Percentiles rank a stretch among this genome's conserved stretches.
Evolutionary conservation across 495 filamentous ascomycete species (phyloP).

Genomic region (Penicillium pulvis): DNA sequence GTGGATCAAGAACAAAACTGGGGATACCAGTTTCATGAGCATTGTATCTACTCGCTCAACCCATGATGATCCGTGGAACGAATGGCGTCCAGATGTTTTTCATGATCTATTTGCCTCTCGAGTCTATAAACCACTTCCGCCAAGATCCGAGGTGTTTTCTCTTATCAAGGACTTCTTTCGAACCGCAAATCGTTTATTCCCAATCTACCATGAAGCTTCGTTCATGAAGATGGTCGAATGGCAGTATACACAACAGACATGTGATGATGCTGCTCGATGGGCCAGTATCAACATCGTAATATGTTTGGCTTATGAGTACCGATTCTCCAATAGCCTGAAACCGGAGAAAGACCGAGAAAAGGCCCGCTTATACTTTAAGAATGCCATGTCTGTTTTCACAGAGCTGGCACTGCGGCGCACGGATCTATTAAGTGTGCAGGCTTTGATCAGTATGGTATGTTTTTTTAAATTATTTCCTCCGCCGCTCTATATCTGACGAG

Average conservation of each 20-base stretch:
- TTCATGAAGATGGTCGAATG: conserved; percentile 95
- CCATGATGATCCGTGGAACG: conserved; percentile 80
- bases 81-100: conserved; percentile 93
- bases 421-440: conserved; percentile 91
- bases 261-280: conserved; percentile 95
- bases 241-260: conserved; percentile 89
- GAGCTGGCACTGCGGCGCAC: conserved; percentile 93
- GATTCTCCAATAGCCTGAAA: conserved; percentile 85
- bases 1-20: conserved; percentile 96
- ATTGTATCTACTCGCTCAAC: conserved; percentile 74
- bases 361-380: conserved; percentile 92
- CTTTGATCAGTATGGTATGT: conserved; percentile 82
- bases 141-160: conserved; percentile 75
- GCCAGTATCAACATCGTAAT: conserved; percentile 91
- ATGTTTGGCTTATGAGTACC: conserved; percentile 84
- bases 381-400: conserved; percentile 86
- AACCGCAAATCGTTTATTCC: conserved; percentile 96
- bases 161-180: conserved; percentile 89
- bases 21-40: conserved; percentile 81
- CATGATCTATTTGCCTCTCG: conserved; percentile 81
- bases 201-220: conserved; percentile 89
- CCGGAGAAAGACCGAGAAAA: conserved; percentile 85
- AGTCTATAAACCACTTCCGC: conserved; percentile 76
- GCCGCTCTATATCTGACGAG: conserved; percentile 6
- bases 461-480: not conserved